Base-by-base conservation (phyloP, 306 rosid species). In the Rosa lucieae region DNA sequence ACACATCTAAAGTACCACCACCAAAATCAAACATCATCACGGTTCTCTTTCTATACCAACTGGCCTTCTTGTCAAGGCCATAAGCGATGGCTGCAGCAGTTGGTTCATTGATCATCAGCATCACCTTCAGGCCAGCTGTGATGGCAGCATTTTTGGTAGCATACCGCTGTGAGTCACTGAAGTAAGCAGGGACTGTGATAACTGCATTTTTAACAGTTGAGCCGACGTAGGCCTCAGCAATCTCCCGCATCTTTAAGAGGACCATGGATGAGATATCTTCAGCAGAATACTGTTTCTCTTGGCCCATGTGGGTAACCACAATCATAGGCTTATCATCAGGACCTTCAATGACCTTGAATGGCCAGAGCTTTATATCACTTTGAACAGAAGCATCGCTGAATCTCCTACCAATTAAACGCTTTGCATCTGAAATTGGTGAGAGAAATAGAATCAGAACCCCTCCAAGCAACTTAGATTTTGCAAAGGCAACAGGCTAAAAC, bases 101-200 rank as follows among this genome's bases (percentile, higher is more conserved):
- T 58, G 68, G 78, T 74, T 74, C 78, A 17, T 74, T 74, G 78
- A 74, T 40, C 12, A 74, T 56, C 26, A 20, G 42, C 9, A 56
- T 23, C 21, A 56, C 78, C 4, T 74, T 74, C 17, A 74, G 14
- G 78, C 78, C 68, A 56, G 67, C 40, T 13, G 0, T 8, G 21
- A 5, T 3, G 1, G 39, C 68, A 5, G 78, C 78, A 55, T 40
- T 51, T 42, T 55, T 74, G 14, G 67, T 74, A 39, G 68, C 42
- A 12, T 74, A n/a, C 4, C 53, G 78, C 23, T 74, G 78, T 14
- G 42, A 39, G 53, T 56, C 40, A 39, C 2, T 56, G 68, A 56
- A 74, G 78, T 74, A 56, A 74, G 78, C 53, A n/a, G 78, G 68
- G 5, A 42, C 78, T 4, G 67, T 74, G 52, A 74, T 40, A 7